Base-by-base conservation (phyloP, 805 yeast species). In the Yamadazyma takamatsuzukensis region DNA sequence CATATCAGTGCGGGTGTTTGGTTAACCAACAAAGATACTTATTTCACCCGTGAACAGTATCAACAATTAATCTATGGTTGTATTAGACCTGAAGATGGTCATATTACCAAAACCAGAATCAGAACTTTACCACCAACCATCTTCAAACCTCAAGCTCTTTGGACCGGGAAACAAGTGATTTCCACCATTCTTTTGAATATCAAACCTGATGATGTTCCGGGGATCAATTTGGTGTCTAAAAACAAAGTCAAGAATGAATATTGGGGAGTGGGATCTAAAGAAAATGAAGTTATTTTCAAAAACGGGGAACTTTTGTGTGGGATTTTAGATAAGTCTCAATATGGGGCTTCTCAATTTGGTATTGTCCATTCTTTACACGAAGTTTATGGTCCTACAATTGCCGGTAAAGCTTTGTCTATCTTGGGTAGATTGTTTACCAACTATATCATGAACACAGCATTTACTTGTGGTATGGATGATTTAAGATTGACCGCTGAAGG, bases 401-500 rank as follows among this genome's bases (percentile, higher is more conserved):
- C 97, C 14, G 96, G 97, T 39, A 82, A 84, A 53, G 74, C 93
- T 5, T 68, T 93, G 30, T 83, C 95, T 30, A 94, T 90, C n/a
- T 72, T 93, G 40, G 97, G 98, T 44, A 76, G 98, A 51, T 70
- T 93, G 34, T 90, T 94, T 66, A 94, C 99, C 15, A 87, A 85
- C 59, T 93, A 87, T 60, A 88, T 83, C 52, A 89, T 83, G 76
- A 74, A 78, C 67, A 83, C 86, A 37, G 97, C 96, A 1, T 85
- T 93, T 56, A 93, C 98, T 6, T 93, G 99, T 80, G 98, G 99
- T 74, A 94, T 93, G 98, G 99, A 93, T 59, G 99, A 93, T 68
- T 72, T 93, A 59, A 78, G 95, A 56, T 73, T 94, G 47, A 93
- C 97, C 15, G 76, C 61, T 3, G 95, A 86, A 48, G 99, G 99